These are phyloP conservation scores for Helicocarpus griseus DNA, from an alignment of 2,329 filamentous ascomycete species.

Conservation along the genomic window DNA sequence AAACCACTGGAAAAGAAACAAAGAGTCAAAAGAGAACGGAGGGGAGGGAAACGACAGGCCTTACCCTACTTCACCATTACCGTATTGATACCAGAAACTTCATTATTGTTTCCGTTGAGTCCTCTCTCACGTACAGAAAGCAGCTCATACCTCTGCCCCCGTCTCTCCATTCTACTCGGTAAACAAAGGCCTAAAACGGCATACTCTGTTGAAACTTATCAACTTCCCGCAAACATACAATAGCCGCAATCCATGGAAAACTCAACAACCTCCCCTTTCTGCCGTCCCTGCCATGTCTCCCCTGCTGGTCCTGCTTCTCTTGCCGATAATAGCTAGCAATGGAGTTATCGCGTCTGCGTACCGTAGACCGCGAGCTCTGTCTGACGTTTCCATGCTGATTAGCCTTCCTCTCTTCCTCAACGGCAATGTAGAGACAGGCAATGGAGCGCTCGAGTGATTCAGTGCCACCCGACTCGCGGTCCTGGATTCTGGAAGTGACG, in stretches of 20 bases:
- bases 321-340: background rate
- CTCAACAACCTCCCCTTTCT: slow-evolving; percentile 13
- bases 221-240: slow-evolving; percentile 18
- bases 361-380: background rate
- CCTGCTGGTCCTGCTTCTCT: background rate
- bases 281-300: background rate
- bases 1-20: too few species aligned
- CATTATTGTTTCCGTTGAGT: background rate
- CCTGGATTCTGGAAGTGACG: slow-evolving; percentile 15
- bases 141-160: background rate
- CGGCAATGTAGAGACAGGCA: slow-evolving; percentile 17
- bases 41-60: too few species aligned
- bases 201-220: slow-evolving; percentile 14
- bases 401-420: slow-evolving; percentile 1
- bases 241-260: slow-evolving; percentile 19
- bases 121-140: background rate
- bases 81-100: too few species aligned
- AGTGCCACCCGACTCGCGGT: slow-evolving; percentile 12
- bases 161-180: too few species aligned
- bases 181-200: background rate
- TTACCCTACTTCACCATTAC: too few species aligned
- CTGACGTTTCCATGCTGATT: background rate
- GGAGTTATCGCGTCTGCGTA: background rate
- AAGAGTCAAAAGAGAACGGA: too few species aligned
- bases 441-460: slow-evolving; percentile 20